phyloP scores from a whole-genome alignment of 306 rosid species.

The Cyclanthera cordifolia region DNA sequence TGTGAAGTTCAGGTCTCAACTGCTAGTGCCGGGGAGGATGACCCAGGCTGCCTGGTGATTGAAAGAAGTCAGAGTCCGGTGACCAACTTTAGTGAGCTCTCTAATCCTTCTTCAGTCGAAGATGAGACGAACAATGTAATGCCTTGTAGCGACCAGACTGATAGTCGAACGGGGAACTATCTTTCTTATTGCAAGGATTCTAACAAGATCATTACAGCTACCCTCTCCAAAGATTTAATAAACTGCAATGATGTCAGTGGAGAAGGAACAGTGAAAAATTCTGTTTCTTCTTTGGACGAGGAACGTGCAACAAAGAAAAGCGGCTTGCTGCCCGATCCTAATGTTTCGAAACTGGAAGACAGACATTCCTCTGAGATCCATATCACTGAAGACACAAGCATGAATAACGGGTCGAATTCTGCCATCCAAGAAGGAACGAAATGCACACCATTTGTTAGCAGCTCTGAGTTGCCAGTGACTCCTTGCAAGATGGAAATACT shows the following conservation, averaged over 20 bases:
- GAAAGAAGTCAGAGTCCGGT: conserved; percentile 83
- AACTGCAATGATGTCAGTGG: conserved; percentile 28
- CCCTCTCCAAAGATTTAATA: conserved; percentile 34
- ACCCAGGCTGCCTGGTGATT: conserved; percentile 37
- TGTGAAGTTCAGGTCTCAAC: conserved; percentile 60
- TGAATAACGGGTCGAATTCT: conserved; percentile 44
- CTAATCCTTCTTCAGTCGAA: conserved; percentile 90
- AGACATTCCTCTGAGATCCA: conserved; percentile 42
- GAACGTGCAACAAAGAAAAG: conserved; percentile 27
- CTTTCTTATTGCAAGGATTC: conserved; percentile 38
- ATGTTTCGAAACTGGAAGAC: conserved; percentile 30
- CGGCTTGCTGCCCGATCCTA: conserved; percentile 30
- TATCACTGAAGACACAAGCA: conserved; percentile 46
- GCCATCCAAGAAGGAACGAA: conserved; percentile 46
- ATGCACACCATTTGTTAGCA: conserved; percentile 36
- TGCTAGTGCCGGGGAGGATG: conserved; percentile 40
- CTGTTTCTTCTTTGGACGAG: conserved; percentile 50
- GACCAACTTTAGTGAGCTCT: conserved; percentile 79
- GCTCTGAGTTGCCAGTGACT: conserved; percentile 68
- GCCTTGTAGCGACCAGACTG: conserved; percentile 46
- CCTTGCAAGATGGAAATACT: conserved; percentile 65
- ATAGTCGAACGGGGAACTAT: conserved; percentile 42
- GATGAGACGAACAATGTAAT: conserved; percentile 75
- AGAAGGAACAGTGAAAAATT: conserved; percentile 28
- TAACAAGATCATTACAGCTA: conserved; percentile 29